phyloP scores from a whole-genome alignment of 192 early-diverging fungal species.

The Diversispora epigaea region DNA sequence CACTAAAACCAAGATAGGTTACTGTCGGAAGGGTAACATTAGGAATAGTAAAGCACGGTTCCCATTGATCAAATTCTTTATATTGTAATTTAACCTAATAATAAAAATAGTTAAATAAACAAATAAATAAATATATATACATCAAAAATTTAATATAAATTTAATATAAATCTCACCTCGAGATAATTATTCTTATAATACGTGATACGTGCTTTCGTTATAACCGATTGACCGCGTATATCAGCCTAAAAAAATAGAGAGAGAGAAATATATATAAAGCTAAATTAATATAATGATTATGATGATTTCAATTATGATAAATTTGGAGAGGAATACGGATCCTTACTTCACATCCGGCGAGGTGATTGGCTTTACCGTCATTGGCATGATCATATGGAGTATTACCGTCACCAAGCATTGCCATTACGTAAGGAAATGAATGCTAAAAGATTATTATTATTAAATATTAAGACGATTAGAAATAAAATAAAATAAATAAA shows the following conservation, averaged over 20 bases:
- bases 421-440: constrained; percentile 86
- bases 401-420: constrained; percentile 90
- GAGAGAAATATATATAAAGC: background rate
- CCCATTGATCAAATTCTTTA: constrained; percentile 64
- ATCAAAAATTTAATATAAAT: background rate
- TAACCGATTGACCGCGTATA: constrained; percentile 67
- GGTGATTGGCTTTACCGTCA: constrained; percentile 74
- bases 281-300: background rate
- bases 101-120: background rate
- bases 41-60: constrained; percentile 77
- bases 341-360: constrained; percentile 61
- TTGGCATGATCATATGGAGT: constrained; percentile 81
- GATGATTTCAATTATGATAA: too few relatives aligned
- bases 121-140: background rate
- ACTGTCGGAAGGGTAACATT: constrained; percentile 77
- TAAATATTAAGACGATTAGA: too few relatives aligned
- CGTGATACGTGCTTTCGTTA: constrained; percentile 66
- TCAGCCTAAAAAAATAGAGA: constrained; percentile 55
- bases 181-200: constrained; percentile 64
- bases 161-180: background rate
- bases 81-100: constrained; percentile 48
- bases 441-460: constrained; percentile 38
- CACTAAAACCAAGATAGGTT: constrained; percentile 88
- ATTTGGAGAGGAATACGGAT: background rate
- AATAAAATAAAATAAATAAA: background rate